phyloP scores from a whole-genome alignment of 306 rosid species.

The Prunus campanulata region DNA sequence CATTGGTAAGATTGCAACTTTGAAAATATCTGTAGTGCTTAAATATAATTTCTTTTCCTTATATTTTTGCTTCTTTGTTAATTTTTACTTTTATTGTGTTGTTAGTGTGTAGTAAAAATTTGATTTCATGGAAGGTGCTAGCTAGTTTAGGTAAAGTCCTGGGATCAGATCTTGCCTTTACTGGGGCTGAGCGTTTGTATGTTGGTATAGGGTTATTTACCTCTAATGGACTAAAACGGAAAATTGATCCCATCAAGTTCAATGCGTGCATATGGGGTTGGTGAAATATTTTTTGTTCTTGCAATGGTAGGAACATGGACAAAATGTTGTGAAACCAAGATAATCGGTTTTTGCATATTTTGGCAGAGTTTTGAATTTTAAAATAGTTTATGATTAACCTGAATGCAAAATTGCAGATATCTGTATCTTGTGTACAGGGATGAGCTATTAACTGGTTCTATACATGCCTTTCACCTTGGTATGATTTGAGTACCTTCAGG shows the following conservation, averaged over 20 bases:
- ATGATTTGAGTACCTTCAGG: neutral
- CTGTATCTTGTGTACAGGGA: neutral
- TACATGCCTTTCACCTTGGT: neutral
- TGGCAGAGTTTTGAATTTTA: neutral
- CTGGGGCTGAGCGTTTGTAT: too few relatives aligned
- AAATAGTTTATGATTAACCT: neutral
- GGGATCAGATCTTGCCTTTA: neutral
- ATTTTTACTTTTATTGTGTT: neutral
- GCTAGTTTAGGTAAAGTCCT: neutral
- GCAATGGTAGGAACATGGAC: neutral
- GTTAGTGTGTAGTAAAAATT: neutral
- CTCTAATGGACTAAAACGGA: neutral
- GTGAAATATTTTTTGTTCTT: neutral
- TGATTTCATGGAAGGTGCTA: neutral
- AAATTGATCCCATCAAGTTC: neutral
- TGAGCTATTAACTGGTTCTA: neutral
- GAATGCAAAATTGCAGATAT: neutral
- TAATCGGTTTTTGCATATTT: neutral
- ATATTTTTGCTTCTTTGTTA: neutral
- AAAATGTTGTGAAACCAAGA: neutral
- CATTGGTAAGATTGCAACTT: constrained; percentile 53
- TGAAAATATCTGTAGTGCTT: neutral
- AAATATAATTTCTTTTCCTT: neutral
- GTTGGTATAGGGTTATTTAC: neutral
- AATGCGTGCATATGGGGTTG: neutral